Base-by-base conservation (phyloP, 495 filamentous ascomycete genomes). In the Thermothielavioides terrestris region DNA sequence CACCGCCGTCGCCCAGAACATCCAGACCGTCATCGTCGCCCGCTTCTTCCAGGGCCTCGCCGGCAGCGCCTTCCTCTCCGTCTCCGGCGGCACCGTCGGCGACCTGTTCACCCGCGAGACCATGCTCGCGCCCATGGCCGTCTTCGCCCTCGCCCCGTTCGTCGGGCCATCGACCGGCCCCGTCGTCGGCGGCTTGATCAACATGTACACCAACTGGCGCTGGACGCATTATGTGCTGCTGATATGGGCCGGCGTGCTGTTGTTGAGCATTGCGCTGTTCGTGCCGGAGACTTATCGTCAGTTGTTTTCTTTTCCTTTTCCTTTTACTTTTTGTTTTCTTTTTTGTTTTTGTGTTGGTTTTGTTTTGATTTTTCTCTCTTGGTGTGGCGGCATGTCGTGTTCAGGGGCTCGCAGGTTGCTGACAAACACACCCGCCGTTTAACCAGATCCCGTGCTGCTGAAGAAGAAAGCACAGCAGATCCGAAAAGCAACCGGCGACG, bases 271-370 rank as follows among this genome's bases (percentile, higher is more conserved):
- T 17, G 57, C 80, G 38, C 58, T 88, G 18, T 74, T 90, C 20
- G 88, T 95, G 2, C 91, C 92, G 2, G 91, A 96, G 69, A 97
- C 92, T 0, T 98, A 95, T 59, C 86, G 86, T 76, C 49, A 15
- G 69, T 70, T 8, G 15, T 27, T 14, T 8, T 17, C 52, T 10
- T 17, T 30, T 48, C 18, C 14, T 11, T 17, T 8, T n/a, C 25
- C 23, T 25, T 11, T 31, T 53, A 10, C 7, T 18, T 28, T 44
- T 23, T 14, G 7, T n/a, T n/a, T 25, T 18, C 7, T 20, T 15
- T 27, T 22, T 9, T 27, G 23, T 39, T 28, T 28, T 28, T 28
- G 5, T 28, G 6, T n/a, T 4, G 7, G n/a, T 35, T 9, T 9
- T 4, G 31, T 6, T 7, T n/a, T 10, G 31, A n/a, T 9, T 14